Conservation (phyloP, 345 rosid species). For the Camelina laxa region DNA sequence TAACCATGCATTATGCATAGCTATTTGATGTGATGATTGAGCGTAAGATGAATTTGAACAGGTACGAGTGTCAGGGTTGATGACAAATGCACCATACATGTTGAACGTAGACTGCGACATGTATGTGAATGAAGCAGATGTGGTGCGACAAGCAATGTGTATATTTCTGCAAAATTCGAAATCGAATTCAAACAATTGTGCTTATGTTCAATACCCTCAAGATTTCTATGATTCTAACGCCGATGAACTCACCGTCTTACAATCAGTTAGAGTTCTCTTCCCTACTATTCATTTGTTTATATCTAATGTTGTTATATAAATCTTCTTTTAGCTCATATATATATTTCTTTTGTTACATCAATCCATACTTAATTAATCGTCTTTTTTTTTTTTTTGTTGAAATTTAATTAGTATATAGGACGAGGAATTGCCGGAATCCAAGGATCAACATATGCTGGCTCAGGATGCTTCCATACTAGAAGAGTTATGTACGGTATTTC, state of each 20-base stretch:
- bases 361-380: neutral
- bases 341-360: no score
- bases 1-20: no score
- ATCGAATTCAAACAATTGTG: conserved; percentile 36
- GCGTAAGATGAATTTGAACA: conserved; percentile 23
- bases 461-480: conserved; percentile 69
- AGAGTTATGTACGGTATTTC: conserved; percentile 62
- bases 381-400: neutral
- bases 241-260: conserved; percentile 39
- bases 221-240: conserved; percentile 47
- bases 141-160: conserved; percentile 60
- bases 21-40: neutral
- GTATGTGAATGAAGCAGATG: conserved; percentile 60
- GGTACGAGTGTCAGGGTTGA: conserved; percentile 70
- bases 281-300: neutral
- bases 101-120: conserved; percentile 83
- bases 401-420: conserved; percentile 35
- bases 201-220: conserved; percentile 65
- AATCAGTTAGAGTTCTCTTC: conserved; percentile 28
- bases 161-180: conserved; percentile 40
- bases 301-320: neutral
- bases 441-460: conserved; percentile 56
- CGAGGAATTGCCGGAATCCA: conserved; percentile 61
- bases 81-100: conserved; percentile 79
- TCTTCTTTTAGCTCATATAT: no score